Evolutionary conservation across 176 grass and related monocot species (phyloP).

Genomic region (Miscanthus lutarioriparius): DNA sequence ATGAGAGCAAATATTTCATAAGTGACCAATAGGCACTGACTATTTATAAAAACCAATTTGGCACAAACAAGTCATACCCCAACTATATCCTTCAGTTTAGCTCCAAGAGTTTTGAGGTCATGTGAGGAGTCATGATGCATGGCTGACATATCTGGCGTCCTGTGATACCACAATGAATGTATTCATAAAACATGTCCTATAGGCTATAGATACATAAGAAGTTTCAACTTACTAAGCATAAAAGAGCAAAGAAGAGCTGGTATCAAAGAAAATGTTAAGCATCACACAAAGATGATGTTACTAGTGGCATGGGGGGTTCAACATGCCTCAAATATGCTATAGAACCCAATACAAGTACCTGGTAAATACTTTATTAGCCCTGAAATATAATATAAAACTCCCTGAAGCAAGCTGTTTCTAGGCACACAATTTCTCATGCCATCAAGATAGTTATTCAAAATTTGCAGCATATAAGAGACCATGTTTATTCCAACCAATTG

Average conservation of each 20-base stretch:
- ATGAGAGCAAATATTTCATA: constrained; percentile 31
- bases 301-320: neutral
- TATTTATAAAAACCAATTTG: neutral
- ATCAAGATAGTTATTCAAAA: neutral
- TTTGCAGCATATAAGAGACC: neutral
- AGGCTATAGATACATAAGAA: neutral
- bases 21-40: constrained; percentile 10
- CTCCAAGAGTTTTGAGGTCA: constrained; percentile 70
- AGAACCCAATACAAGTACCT: neutral
- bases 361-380: neutral
- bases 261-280: neutral
- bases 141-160: constrained; percentile 85
- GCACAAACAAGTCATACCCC: constrained; percentile 52
- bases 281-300: neutral
- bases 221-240: constrained; percentile 22
- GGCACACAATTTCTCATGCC: neutral
- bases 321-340: constrained; percentile 20
- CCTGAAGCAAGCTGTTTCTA: neutral
- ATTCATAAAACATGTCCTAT: neutral
- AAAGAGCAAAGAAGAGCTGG: neutral
- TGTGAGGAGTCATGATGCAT: constrained; percentile 94
- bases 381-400: neutral
- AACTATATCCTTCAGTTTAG: constrained; percentile 85
- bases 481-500: constrained; percentile 5
- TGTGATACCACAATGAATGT: constrained; percentile 36